Evolutionary conservation across 257 asterid species (phyloP).

Genomic region (Nicotiana obtusifolia): DNA sequence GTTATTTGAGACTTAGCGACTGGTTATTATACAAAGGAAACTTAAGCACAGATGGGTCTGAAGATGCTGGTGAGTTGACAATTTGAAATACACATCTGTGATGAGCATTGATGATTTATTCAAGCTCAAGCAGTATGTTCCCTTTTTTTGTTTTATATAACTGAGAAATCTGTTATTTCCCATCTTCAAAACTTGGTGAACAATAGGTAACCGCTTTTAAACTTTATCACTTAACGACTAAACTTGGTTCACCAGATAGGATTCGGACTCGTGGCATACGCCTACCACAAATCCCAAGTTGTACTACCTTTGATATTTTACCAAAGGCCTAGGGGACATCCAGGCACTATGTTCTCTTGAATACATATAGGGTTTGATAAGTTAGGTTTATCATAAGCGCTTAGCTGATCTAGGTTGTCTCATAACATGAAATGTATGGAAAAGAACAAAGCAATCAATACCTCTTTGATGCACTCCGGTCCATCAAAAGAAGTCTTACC

Average conservation of each 20-base stretch:
- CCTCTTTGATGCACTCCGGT: slow-evolving; percentile 87
- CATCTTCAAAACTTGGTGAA: not conserved
- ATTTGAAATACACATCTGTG: not conserved
- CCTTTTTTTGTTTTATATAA: too few species aligned
- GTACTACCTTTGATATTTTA: not conserved
- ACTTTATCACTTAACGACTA: not conserved
- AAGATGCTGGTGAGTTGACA: not conserved
- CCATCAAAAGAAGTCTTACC: slow-evolving; percentile 85
- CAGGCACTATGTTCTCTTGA: not conserved
- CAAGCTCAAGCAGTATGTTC: not conserved
- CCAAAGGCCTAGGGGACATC: not conserved
- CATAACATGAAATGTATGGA: not conserved
- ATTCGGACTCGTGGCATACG: not conserved
- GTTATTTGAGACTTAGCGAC: not conserved
- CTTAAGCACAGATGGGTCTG: not conserved
- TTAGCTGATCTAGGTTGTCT: not conserved
- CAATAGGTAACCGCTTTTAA: not conserved
- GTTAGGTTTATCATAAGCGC: not conserved
- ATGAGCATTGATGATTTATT: not conserved
- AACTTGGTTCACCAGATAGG: not conserved
- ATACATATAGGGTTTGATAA: not conserved
- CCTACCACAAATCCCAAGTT: not conserved
- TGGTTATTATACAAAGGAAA: not conserved
- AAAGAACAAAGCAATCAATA: slow-evolving; percentile 23
- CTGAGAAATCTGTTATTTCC: not conserved